Conservation (phyloP, 1,284 basidiomycete species). For the Leccinum subrobustum region DNA sequence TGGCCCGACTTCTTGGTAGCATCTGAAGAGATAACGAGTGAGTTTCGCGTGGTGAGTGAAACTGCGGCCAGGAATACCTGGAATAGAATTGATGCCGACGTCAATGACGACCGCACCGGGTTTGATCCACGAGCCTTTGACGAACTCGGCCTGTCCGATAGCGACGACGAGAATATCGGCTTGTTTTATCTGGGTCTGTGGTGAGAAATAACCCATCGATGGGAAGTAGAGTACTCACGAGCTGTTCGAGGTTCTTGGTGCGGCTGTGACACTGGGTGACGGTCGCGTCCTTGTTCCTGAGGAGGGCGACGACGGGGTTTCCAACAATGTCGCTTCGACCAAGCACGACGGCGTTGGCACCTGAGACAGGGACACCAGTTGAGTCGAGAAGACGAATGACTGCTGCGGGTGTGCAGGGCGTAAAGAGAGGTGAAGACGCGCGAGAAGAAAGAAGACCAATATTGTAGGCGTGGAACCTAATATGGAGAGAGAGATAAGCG, state of each 20-base stretch:
- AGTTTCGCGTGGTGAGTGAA: neutral
- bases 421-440: constrained; percentile 87
- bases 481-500: constrained; percentile 8
- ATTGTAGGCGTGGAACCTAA: constrained; percentile 97
- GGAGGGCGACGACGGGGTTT: constrained; percentile 89
- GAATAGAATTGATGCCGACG: constrained; percentile 97
- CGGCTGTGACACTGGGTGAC: constrained; percentile 97
- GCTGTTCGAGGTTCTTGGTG: constrained; percentile 77
- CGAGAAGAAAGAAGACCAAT: constrained; percentile 94
- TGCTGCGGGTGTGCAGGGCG: constrained; percentile 95
- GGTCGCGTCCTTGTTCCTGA: constrained; percentile 90
- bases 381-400: constrained; percentile 89
- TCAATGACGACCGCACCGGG: constrained; percentile 92
- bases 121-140: constrained; percentile 96
- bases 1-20: constrained; percentile 92
- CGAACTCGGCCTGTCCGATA: constrained; percentile 88
- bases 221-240: constrained; percentile 50
- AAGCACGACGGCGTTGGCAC: constrained; percentile 87
- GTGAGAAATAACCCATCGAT: constrained; percentile 9
- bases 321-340: constrained; percentile 99
- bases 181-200: constrained; percentile 57
- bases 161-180: constrained; percentile 95
- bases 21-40: constrained; percentile 46
- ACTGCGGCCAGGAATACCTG: constrained; percentile 50
- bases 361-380: constrained; percentile 73